Evolutionary conservation across 2,329 filamentous ascomycete genomes (phyloP), one percentile per base, ranked within the genome.

Genomic region (Pseudocercospora vitis): DNA sequence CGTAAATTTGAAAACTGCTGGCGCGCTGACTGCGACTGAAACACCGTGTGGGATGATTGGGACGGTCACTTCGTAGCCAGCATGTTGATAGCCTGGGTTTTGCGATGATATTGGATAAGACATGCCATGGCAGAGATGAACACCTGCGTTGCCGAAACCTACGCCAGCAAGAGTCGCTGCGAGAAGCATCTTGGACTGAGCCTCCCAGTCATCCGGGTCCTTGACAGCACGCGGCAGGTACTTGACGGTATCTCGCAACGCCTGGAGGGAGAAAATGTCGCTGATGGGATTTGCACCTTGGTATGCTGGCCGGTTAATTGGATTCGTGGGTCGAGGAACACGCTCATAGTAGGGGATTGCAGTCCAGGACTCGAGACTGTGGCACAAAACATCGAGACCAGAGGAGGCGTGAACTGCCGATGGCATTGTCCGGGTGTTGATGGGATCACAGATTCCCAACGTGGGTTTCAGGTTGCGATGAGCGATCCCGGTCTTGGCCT

Each of bases 211-310:
- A 28, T 96, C 91, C 0, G 92, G 91, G 65, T 97, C 88, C 53
- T 81, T 85, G 2, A 95, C 88, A 0, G 91, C 87, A 52, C 92
- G 84, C 0, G 92, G 94, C 0, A 99, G 84, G 68, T 96, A 99
- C 74, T 96, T 91, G 60, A 96, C 84, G 0, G 91, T 96, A 64
- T 83, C 82, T 24, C 83, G 81, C 4, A 99, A 81, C 0, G 94
- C 91, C 63, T 89, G 86, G 16, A 99, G 79, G 3, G 89, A 95
- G 77, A 99, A 99, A 62, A 99, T 92, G 70, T 99, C 94, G 37
- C 89, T 95, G 64, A 99, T 99, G 2, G 94, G 94, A 70, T 99
- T 99, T 5, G 94, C 91, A 33, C 94, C 94, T 72, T 99, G 94
- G 69, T 99, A 99, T 0, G 94, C 91, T 0, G 94, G 94, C 3